Conservation (phyloP, 202 grass and related monocot species). For the Panicum hallii region DNA sequence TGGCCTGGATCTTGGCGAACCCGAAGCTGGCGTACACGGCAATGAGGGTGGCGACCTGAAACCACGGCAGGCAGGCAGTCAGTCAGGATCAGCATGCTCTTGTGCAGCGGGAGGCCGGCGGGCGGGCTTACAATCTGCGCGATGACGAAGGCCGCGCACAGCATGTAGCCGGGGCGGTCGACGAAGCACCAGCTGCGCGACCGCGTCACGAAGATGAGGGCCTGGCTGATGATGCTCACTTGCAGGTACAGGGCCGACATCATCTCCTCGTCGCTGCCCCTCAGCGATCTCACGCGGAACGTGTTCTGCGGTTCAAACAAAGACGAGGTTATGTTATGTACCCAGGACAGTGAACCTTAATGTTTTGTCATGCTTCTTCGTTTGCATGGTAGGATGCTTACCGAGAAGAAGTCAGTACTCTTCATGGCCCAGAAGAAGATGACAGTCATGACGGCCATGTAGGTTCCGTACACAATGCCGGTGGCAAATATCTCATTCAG, state of each 20-base stretch:
- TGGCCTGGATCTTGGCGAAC: constrained; percentile 53
- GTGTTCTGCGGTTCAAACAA: constrained; percentile 40
- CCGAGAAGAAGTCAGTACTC: constrained; percentile 66
- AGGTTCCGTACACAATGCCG: constrained; percentile 58
- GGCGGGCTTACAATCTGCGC: constrained; percentile 60
- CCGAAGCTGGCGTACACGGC: constrained; percentile 51
- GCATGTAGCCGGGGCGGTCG: constrained; percentile 54
- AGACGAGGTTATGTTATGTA: neutral
- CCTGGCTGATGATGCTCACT: constrained; percentile 81
- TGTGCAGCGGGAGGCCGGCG: no score
- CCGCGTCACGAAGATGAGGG: constrained; percentile 73
- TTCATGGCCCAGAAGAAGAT: constrained; percentile 73
- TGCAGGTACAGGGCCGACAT: constrained; percentile 75
- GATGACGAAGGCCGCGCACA: constrained; percentile 53
- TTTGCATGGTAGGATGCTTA: constrained; percentile 25
- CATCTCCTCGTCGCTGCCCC: constrained; percentile 56
- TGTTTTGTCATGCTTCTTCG: neutral
- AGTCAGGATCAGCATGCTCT: neutral
- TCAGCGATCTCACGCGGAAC: constrained; percentile 66
- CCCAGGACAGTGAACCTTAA: neutral
- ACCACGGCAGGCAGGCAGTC: neutral
- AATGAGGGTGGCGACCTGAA: constrained; percentile 62
- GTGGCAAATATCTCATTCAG: constrained; percentile 74
- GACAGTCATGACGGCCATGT: constrained; percentile 65
- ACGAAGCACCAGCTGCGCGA: constrained; percentile 56